These are phyloP conservation scores for Agaricus bisporus DNA, from an alignment of 768 basidiomycete genomes.

Conservation along the genomic window DNA sequence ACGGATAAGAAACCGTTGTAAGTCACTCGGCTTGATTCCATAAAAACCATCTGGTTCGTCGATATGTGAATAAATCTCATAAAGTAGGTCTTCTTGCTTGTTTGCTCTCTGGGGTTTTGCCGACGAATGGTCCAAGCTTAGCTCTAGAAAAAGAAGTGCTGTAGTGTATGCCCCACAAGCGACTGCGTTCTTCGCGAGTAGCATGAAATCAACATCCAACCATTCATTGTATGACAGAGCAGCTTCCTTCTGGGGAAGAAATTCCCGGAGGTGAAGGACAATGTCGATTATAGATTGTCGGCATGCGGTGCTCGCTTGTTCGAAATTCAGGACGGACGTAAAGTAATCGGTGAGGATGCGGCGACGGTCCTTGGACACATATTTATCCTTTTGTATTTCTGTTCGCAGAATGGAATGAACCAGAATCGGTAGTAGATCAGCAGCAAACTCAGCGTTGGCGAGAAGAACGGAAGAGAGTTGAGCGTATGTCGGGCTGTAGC, in stretches of 20 bases:
- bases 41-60: constrained; percentile 99
- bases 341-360: constrained; percentile 50
- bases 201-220: constrained; percentile 69
- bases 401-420: constrained; percentile 59
- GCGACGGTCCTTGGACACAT: constrained; percentile 18
- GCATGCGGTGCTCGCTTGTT: constrained; percentile 32
- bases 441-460: constrained; percentile 51
- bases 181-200: constrained; percentile 71
- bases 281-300: constrained; percentile 64
- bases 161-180: constrained; percentile 83
- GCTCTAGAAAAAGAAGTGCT: constrained; percentile 83
- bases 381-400: constrained; percentile 16
- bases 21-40: constrained; percentile 75
- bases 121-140: constrained; percentile 49
- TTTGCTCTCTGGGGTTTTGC: constrained; percentile 21
- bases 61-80: constrained; percentile 90
- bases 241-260: constrained; percentile 34
- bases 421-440: constrained; percentile 65
- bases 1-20: constrained; percentile 74
- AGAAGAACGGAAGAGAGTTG: constrained; percentile 58
- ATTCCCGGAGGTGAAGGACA: constrained; percentile 76
- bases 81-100: constrained; percentile 65
- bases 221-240: constrained; percentile 64
- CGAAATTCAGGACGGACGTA: constrained; percentile 39
- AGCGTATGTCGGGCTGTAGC: constrained; percentile 55